Evolutionary conservation across 148 eudicot genomes (phyloP), one percentile per base, ranked within the genome.

Genomic region (Camellia sinensis): DNA sequence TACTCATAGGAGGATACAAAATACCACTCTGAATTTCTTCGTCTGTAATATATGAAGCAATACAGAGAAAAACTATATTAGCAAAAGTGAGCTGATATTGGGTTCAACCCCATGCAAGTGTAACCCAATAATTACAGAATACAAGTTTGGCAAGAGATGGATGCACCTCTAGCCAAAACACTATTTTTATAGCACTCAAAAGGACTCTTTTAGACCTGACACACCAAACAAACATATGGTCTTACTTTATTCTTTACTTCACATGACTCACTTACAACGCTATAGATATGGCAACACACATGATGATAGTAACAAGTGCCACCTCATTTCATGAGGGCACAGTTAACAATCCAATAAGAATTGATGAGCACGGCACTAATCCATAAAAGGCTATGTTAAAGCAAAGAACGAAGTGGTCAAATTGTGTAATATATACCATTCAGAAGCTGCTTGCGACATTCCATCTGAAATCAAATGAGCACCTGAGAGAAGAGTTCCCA

Each of bases 391-490:
- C 37, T 29, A 29, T 29, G 37, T 29, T 29, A 29, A 1, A 29
- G 37, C 37, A 29, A 29, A 1, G 37, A 29, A 46, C 56, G 48
- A 41, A 81, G 56, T 37, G 54, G 44, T 44, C 40, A 50, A 80
- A 50, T 63, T 71, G 79, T 53, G 41, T 13, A 69, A 48, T 68
- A 53, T 64, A 76, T 89, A 96, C 99, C 99, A 92, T 82, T 96
- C 98, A 69, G 97, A 80, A 66, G 99, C 97, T 83, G 98, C 95
- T 86, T 90, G 97, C 86, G 92, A 85, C 99, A 96, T 96, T 64
- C 88, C 90, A 83, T 96, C 99, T n/a, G 93, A 90, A 74, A 96
- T 90, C 62, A 89, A 81, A 81, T 88, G 98, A 90, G 99, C 95
- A 80, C 99, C 98, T 44, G 95, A 85, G 48, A 96, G 87, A 64